A percentile compares a stretch with the other conserved stretches of the same genome.
Conservation (phyloP, 2,329 filamentous ascomycete genomes). For the Penicillium rolfsii region DNA sequence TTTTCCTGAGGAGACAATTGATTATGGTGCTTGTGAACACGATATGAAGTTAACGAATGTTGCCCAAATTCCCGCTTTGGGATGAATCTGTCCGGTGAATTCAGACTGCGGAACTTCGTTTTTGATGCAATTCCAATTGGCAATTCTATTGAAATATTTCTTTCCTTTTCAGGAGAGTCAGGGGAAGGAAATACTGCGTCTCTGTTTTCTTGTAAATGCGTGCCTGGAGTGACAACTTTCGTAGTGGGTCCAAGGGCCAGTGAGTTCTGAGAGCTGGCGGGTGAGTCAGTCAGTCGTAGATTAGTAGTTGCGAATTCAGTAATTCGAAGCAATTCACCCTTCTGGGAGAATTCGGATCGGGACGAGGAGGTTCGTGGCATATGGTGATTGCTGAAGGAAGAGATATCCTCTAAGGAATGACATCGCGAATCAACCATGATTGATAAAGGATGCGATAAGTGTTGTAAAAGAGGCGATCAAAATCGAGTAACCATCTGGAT, state of each 20-base stretch:
- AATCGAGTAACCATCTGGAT: constrained; percentile 1
- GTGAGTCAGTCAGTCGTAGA: constrained; percentile 22
- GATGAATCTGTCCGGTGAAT: constrained; percentile 63
- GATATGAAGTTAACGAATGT: constrained; percentile 54
- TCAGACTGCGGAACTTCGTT: constrained; percentile 25
- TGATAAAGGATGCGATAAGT: constrained; percentile 11
- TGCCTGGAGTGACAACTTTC: not conserved
- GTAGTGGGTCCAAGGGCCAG: constrained; percentile 7
- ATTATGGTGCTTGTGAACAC: constrained; percentile 53
- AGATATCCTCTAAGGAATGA: constrained; percentile 33
- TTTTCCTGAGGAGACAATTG: constrained; percentile 54
- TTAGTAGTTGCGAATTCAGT: constrained; percentile 25
- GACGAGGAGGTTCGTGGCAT: constrained; percentile 19
- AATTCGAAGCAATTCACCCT: constrained; percentile 7
- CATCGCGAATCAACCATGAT: constrained; percentile 33
- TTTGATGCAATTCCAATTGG: constrained; percentile 15
- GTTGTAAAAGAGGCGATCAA: constrained; percentile 1
- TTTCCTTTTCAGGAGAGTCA: constrained; percentile 15
- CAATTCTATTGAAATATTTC: constrained; percentile 22
- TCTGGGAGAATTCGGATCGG: constrained; percentile 17
- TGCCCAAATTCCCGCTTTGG: constrained; percentile 50
- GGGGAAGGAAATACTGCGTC: not conserved
- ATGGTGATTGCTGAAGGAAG: constrained; percentile 18
- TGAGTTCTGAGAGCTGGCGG: constrained; percentile 15
- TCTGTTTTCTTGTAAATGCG: constrained; percentile 21